Percentiles rank a stretch among this genome's conserved stretches.
Conservation (phyloP, 2,329 filamentous ascomycete species). For the Elsinoe australis region DNA sequence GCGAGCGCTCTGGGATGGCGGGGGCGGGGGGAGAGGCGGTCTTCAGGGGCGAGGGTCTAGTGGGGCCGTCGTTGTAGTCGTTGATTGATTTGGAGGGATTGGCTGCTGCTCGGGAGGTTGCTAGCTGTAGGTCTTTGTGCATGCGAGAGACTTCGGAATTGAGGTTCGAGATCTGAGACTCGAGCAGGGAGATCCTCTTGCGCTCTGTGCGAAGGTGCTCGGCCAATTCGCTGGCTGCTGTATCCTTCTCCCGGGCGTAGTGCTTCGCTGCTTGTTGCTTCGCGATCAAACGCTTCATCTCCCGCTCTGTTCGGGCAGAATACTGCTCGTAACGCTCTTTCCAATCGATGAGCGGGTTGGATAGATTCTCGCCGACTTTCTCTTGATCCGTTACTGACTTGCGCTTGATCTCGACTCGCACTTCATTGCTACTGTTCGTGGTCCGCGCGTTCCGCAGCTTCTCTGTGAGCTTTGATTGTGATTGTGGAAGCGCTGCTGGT, state of each 20-base stretch:
- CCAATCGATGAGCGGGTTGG: slow-evolving; percentile 56
- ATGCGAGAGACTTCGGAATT: slow-evolving; percentile 29
- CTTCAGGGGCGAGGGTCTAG: neutral
- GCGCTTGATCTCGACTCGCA: slow-evolving; percentile 46
- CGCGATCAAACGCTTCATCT: slow-evolving; percentile 69
- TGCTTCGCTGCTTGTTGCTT: slow-evolving; percentile 75
- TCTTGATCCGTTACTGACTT: slow-evolving; percentile 16
- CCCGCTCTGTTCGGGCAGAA: slow-evolving; percentile 60
- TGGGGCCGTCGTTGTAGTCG: slow-evolving; percentile 5
- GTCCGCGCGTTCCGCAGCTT: slow-evolving; percentile 34
- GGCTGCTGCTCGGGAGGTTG: neutral
- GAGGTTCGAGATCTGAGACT: slow-evolving; percentile 54
- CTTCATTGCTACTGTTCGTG: slow-evolving; percentile 45
- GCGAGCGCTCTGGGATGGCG: neutral
- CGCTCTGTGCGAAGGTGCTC: slow-evolving; percentile 62
- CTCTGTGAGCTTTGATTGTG: slow-evolving; percentile 39
- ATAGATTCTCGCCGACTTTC: slow-evolving; percentile 4
- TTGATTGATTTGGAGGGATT: slow-evolving; percentile 6
- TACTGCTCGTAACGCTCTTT: slow-evolving; percentile 70
- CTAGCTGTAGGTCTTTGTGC: slow-evolving; percentile 1
- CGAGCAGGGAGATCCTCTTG: slow-evolving; percentile 56
- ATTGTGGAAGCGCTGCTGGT: slow-evolving; percentile 30
- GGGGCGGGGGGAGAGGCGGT: neutral
- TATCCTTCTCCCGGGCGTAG: slow-evolving; percentile 70
- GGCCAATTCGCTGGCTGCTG: slow-evolving; percentile 58